Evolutionary conservation across 495 filamentous ascomycete genomes (phyloP).

Genomic region (Daldinia grandis): DNA sequence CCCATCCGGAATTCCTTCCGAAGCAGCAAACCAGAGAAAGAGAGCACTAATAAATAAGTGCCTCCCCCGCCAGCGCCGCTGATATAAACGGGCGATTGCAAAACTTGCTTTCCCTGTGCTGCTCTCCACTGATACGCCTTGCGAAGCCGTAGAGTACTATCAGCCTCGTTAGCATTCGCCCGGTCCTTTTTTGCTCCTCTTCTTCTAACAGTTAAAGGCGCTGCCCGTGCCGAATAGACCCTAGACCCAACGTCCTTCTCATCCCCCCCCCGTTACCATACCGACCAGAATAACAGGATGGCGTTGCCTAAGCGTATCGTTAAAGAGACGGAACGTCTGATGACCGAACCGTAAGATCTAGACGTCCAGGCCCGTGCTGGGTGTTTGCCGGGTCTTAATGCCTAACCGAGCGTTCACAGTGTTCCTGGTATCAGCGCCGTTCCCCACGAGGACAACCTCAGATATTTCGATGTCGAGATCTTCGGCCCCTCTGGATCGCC

Average conservation of each 20-base stretch:
- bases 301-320: constrained; percentile 94
- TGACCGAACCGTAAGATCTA: constrained; percentile 86
- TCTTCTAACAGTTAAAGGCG: not conserved
- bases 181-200: not conserved
- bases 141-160: not conserved
- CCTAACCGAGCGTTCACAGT: constrained; percentile 55
- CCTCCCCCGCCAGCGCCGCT: constrained; percentile 17
- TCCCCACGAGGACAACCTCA: constrained; percentile 97
- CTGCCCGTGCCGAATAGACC: not conserved
- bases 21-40: not conserved
- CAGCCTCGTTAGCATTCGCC: constrained; percentile 8
- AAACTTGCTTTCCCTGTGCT: not conserved
- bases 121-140: not conserved
- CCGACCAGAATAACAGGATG: constrained; percentile 52
- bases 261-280: not conserved
- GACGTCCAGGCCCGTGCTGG: not conserved
- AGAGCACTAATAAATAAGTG: constrained; percentile 4
- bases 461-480: constrained; percentile 98
- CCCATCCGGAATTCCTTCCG: not conserved
- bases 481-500: constrained; percentile 93
- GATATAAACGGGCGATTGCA: not conserved
- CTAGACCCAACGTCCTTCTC: not conserved
- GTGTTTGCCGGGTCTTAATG: not conserved
- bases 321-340: constrained; percentile 97
- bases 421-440: constrained; percentile 96